Evolutionary conservation across 2,329 filamentous ascomycete genomes (phyloP).

Genomic region (Phaeoacremonium minimum): DNA sequence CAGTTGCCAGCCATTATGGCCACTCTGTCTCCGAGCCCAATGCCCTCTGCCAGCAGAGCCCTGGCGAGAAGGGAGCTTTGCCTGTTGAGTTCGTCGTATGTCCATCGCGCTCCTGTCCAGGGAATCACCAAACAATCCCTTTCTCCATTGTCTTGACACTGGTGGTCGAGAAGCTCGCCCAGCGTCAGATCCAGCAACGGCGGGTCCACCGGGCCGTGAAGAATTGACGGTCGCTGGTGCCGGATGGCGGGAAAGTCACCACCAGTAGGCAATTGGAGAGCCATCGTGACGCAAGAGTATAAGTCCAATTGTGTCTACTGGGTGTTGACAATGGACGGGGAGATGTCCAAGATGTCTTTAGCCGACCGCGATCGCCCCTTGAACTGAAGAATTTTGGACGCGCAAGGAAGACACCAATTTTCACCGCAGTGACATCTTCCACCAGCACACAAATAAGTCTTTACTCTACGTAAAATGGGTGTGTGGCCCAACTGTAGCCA

Average conservation of each 20-base stretch:
- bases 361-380: too few relatives aligned
- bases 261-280: conserved; percentile 8
- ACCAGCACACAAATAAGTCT: too few relatives aligned
- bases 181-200: conserved; percentile 68
- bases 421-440: too few relatives aligned
- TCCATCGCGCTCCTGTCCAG: conserved; percentile 73
- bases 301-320: too few relatives aligned
- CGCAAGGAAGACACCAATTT: too few relatives aligned
- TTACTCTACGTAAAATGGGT: too few relatives aligned
- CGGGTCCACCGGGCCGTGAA: conserved; percentile 65
- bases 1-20: conserved; percentile 76
- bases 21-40: conserved; percentile 64
- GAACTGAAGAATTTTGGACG: too few relatives aligned
- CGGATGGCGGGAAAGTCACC: conserved; percentile 20
- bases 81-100: conserved; percentile 60
- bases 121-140: conserved; percentile 69
- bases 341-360: too few relatives aligned
- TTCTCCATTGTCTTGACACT: conserved; percentile 60
- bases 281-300: background rate
- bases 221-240: conserved; percentile 47
- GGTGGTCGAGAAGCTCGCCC: conserved; percentile 67
- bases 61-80: conserved; percentile 59
- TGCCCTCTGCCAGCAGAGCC: conserved; percentile 62
- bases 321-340: too few relatives aligned
- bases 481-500: too few relatives aligned